A percentile compares a stretch with the other conserved stretches of the same genome.
These are phyloP conservation scores for Acacia confusa DNA, from an alignment of 306 rosid genomes.

Conservation along the genomic window DNA sequence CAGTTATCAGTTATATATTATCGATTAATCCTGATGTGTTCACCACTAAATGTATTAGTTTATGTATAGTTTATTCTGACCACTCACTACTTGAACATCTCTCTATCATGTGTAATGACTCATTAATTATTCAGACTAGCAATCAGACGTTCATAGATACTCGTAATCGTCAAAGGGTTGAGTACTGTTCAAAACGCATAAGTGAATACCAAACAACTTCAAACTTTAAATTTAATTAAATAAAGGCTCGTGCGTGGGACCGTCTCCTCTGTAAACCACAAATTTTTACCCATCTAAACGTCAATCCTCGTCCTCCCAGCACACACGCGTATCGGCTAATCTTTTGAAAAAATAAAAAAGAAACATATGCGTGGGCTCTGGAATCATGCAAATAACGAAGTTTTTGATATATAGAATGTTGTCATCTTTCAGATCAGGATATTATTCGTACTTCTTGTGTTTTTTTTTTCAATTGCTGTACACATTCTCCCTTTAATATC, in stretches of 20 bases:
- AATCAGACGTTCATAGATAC: background rate
- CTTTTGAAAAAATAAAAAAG: background rate
- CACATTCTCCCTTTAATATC: background rate
- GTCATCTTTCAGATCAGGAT: background rate
- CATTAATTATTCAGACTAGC: background rate
- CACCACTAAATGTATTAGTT: background rate
- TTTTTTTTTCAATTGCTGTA: background rate
- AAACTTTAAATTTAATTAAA: background rate
- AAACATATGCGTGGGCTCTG: background rate
- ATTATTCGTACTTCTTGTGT: background rate
- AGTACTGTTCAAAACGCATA: background rate
- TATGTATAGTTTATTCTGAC: background rate
- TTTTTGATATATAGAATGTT: background rate
- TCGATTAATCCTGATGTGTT: conserved; percentile 6
- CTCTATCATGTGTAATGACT: background rate
- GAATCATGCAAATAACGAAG: background rate
- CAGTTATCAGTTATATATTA: background rate
- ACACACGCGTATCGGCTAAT: background rate
- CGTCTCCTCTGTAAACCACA: conserved; percentile 10
- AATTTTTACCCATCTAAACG: background rate
- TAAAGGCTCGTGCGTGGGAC: background rate
- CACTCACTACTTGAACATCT: background rate
- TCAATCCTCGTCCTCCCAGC: background rate
- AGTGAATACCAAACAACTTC: background rate
- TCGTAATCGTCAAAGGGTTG: background rate